Conservation (phyloP, 129 eudicot species). For the Smallanthus sonchifolius region DNA sequence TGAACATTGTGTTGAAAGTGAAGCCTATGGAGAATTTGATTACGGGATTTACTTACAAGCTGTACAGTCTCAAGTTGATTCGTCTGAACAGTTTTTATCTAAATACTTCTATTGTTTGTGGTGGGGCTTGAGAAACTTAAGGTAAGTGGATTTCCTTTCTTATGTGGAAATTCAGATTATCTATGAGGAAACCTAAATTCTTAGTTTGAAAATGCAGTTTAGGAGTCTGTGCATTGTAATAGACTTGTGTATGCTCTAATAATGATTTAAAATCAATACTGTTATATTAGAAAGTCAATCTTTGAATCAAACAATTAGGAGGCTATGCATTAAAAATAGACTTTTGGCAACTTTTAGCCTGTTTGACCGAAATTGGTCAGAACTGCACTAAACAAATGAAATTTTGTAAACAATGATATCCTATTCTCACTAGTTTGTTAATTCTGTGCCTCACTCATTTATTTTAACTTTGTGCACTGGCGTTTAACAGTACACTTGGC, state of each 20-base stretch:
- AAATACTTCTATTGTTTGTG: conserved; percentile 86
- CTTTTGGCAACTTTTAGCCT: background rate
- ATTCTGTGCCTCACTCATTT: background rate
- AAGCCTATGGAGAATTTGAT: conserved; percentile 37
- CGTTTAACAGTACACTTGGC: conserved; percentile 73
- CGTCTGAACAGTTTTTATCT: conserved; percentile 52
- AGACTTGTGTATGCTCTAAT: no score
- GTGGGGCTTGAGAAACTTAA: conserved; percentile 94
- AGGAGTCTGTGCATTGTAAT: background rate
- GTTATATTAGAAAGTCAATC: no score
- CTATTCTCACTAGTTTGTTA: background rate
- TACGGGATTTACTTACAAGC: conserved; percentile 81
- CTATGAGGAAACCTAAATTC: background rate
- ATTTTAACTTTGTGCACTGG: conserved; percentile 1
- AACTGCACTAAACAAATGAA: background rate
- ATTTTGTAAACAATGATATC: background rate
- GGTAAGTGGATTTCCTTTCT: conserved; percentile 36
- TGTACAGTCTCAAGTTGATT: conserved; percentile 56
- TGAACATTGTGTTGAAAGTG: conserved; percentile 47
- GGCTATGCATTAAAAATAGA: no score
- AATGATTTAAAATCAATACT: no score
- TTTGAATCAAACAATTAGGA: no score
- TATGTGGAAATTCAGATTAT: background rate
- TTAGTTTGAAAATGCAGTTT: background rate
- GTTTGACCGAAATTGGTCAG: background rate